phyloP scores from a whole-genome alignment of 805 yeast genomes.

The Torulaspora delbrueckii region DNA sequence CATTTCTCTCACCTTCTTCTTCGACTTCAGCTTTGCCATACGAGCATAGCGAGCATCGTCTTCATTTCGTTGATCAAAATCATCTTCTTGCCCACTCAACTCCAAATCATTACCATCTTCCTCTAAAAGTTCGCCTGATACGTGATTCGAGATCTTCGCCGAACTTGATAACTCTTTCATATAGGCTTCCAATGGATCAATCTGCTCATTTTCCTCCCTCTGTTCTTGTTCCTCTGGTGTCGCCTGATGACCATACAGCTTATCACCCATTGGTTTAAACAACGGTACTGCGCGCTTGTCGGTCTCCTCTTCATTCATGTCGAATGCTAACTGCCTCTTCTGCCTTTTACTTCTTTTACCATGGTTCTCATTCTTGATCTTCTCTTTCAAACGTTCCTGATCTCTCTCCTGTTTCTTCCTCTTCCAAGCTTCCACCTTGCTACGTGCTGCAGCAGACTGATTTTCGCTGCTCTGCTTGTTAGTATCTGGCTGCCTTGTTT shows the following conservation, averaged over 20 bases:
- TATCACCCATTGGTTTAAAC: constrained; percentile 1
- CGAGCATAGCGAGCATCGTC: constrained; percentile 36
- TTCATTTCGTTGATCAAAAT: constrained; percentile 13
- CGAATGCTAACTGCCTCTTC: constrained; percentile 12
- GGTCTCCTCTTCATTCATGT: constrained; percentile 18
- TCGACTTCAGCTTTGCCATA: constrained; percentile 38
- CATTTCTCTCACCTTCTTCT: constrained; percentile 33
- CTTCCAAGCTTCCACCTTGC: constrained; percentile 51
- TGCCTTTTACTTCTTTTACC: constrained; percentile 1
- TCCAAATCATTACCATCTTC: constrained; percentile 19
- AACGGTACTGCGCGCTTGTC: neutral
- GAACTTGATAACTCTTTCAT: constrained; percentile 30
- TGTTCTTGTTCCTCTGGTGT: neutral
- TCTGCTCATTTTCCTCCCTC: constrained; percentile 4
- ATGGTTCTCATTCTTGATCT: constrained; percentile 1
- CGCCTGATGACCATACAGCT: neutral
- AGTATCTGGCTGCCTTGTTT: constrained; percentile 6
- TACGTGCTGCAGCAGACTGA: constrained; percentile 31
- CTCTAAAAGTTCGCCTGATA: constrained; percentile 20
- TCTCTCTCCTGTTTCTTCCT: constrained; percentile 33
- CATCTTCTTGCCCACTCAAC: constrained; percentile 27
- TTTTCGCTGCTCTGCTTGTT: constrained; percentile 8
- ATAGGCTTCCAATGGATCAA: constrained; percentile 46
- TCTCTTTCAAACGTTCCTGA: constrained; percentile 10
- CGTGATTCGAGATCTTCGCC: constrained; percentile 2